Evolutionary conservation across 1,284 basidiomycete species (phyloP).

Genomic region (Rhodotorula sp.): DNA sequence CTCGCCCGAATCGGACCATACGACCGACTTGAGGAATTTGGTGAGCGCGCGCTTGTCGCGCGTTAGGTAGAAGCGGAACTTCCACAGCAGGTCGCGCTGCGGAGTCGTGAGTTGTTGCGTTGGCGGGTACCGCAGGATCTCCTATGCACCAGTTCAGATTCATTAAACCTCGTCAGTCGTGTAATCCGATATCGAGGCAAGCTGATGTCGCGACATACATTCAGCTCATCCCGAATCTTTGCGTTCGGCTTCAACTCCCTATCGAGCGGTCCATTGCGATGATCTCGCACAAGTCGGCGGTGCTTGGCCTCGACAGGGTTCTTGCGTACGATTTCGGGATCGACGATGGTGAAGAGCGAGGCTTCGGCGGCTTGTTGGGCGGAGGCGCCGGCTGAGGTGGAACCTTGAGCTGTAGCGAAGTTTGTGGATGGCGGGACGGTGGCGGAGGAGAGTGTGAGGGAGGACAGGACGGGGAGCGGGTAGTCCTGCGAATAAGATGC

Average conservation of each 20-base stretch:
- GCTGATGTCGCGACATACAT: slow-evolving; percentile 55
- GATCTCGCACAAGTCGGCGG: slow-evolving; percentile 86
- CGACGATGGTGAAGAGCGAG: slow-evolving; percentile 77
- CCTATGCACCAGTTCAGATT: slow-evolving; percentile 54
- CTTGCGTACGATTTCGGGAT: slow-evolving; percentile 83
- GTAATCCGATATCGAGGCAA: too few relatives aligned
- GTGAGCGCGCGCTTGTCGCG: slow-evolving; percentile 78
- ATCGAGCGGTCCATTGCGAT: slow-evolving; percentile 90
- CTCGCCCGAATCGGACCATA: slow-evolving; percentile 93
- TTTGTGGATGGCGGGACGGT: slow-evolving; percentile 15
- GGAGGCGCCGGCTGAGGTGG: slow-evolving; percentile 33
- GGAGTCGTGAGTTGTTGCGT: slow-evolving; percentile 81
- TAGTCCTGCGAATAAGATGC: slow-evolving; percentile 44
- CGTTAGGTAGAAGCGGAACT: slow-evolving; percentile 94
- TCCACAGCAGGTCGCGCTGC: slow-evolving; percentile 97
- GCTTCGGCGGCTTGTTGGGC: slow-evolving; percentile 47
- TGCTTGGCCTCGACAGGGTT: slow-evolving; percentile 99
- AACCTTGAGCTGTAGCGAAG: slow-evolving; percentile 18
- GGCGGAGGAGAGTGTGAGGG: slow-evolving; percentile 43
- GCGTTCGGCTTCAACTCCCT: slow-evolving; percentile 93
- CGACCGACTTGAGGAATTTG: slow-evolving; percentile 97
- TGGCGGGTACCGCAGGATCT: slow-evolving; percentile 86
- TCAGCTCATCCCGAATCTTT: slow-evolving; percentile 88
- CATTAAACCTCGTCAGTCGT: not conserved
- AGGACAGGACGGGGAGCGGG: slow-evolving; percentile 45